Evolutionary conservation across 179 eudicot genomes (phyloP).

Genomic region (Nepenthes alata): DNA sequence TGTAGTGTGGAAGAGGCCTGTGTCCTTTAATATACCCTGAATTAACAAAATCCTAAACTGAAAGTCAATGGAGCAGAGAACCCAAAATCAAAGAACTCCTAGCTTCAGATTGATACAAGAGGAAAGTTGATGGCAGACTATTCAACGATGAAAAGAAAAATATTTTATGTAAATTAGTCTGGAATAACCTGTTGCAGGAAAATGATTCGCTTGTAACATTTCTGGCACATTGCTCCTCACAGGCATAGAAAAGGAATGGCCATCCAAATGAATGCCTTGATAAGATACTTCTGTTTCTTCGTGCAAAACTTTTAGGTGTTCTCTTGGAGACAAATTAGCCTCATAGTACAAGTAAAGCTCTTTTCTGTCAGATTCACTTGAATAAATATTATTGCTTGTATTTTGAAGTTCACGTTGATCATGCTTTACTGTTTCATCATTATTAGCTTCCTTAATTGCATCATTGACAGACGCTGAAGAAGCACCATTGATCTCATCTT

Average conservation of each 20-base stretch:
- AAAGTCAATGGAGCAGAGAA: slow-evolving; percentile 8
- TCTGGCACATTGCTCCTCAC: slow-evolving; percentile 14
- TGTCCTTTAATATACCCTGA: slow-evolving; percentile 25
- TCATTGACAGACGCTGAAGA: slow-evolving; percentile 15
- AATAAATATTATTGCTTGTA: slow-evolving; percentile 11
- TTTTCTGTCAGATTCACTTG: slow-evolving; percentile 24
- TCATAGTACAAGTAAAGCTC: slow-evolving; percentile 56
- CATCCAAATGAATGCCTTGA: slow-evolving; percentile 16
- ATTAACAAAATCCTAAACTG: slow-evolving; percentile 5
- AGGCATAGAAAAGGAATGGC: slow-evolving; percentile 15
- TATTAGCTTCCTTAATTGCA: slow-evolving; percentile 12
- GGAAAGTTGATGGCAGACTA: slow-evolving; percentile 7
- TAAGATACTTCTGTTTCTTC: slow-evolving; percentile 19
- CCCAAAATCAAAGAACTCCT: slow-evolving; percentile 1
- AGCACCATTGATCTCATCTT: slow-evolving; percentile 12
- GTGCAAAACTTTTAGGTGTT: slow-evolving; percentile 17
- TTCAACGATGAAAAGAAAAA: slow-evolving; percentile 7
- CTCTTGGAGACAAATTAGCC: slow-evolving; percentile 15
- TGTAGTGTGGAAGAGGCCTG: slow-evolving; percentile 20
- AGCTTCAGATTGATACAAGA: slow-evolving; percentile 3
- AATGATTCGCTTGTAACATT: slow-evolving; percentile 17
- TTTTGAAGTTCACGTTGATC: slow-evolving; percentile 14
- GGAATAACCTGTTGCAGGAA: slow-evolving; percentile 26
- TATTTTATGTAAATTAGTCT: slow-evolving; percentile 20
- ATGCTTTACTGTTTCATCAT: slow-evolving; percentile 10